Evolutionary conservation across 2,329 filamentous ascomycete genomes (phyloP), one percentile per base, ranked within the genome.

Genomic region (Arthrobotrys entomopaga): DNA sequence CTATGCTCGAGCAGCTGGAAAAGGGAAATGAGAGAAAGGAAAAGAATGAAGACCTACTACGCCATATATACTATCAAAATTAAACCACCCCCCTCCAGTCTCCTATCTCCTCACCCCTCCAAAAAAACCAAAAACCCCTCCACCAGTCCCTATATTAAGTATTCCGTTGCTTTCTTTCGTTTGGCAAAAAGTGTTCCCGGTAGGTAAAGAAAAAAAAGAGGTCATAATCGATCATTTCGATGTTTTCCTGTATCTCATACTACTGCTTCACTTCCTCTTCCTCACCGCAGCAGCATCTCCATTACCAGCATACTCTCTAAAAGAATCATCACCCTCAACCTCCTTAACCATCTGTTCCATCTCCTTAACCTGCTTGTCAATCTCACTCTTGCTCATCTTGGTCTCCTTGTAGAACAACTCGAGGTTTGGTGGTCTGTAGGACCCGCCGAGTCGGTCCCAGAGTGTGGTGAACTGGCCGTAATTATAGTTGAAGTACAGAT

Each of bases 391-490:
- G 76, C 87, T 90, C 90, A 95, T 93, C 85, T 96, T 97, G 79
- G 87, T 88, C 81, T 95, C 90, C 81, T 89, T 90, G 79, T 89
- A 84, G 84, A 97, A 97, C 78, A 97, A 86, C 82, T 93, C 92
- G 66, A 89, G 87, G 78, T 95, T 94, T 19, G 93, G 93, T 84
- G 90, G 88, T 79, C 91, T 86, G 84, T 97, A 97, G 80, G 91
- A 96, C 71, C 90, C 91, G 64, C 92, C 91, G 19, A 97, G 82
- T 61, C 93, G 89, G 82, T 97, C 93, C 90, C 93, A 97, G 19
- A 95, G 84, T 0, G 93, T 97, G 15, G 92, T 95, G 84, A 93
- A 97, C 82, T 97, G 93, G 70, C 93, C 93, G 80, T 96, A 97
- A 84, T 97, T 97, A 85, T 91, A 92, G 83, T 91, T 91, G 84